Base-by-base conservation (phyloP, 192 early-diverging fungal genomes). In the Linnemannia zychae region DNA sequence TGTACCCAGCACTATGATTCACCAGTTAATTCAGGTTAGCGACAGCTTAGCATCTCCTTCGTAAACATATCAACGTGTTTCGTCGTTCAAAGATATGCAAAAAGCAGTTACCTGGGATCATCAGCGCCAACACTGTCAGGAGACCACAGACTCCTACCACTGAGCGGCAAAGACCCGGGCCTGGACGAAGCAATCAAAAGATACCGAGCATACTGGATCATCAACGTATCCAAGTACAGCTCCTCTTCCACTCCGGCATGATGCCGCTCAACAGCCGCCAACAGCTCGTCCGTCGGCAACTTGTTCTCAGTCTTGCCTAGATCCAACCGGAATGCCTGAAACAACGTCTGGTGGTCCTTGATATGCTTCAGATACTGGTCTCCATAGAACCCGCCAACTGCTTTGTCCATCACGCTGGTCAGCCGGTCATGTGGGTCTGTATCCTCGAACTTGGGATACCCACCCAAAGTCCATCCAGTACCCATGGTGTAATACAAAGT, bases 141-240 rank as follows among this genome's bases (percentile, higher is more conserved):
- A 24, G 28, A 44, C 71, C 81, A 83, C 20, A 60, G 24, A 24
- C 66, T 76, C 22, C 70, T 63, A 0, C 81, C 75, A 71, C 74
- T 88, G 0, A 80, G 33, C 2, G 87, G 87, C 22, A 88, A 75
- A 12, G 87, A 83, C n/a, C 87, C 81, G 5, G 78, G 74, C 28
- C 81, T 20, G 16, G 87, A 88, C 0, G 71, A 80, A 0, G 78
- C 74, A 57, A 88, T 88, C 20, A 88, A 47, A 24, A 84, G 67
- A 31, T 88, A 88, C 5, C 87, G 77, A 17, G 71, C 71, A 60
- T 77, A 84, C 50, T 88, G 81, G 2, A 84, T 47, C 52, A 85
- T 50, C 20, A 85, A 17, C 12, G 66, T 69, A 12, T 85, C 83
- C 52, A 85, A 48, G 33, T 85, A 85, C 31, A 28, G 50, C 22